phyloP scores from a whole-genome alignment of 352 stramenopile genomes.

The Discostella stelligera region DNA sequence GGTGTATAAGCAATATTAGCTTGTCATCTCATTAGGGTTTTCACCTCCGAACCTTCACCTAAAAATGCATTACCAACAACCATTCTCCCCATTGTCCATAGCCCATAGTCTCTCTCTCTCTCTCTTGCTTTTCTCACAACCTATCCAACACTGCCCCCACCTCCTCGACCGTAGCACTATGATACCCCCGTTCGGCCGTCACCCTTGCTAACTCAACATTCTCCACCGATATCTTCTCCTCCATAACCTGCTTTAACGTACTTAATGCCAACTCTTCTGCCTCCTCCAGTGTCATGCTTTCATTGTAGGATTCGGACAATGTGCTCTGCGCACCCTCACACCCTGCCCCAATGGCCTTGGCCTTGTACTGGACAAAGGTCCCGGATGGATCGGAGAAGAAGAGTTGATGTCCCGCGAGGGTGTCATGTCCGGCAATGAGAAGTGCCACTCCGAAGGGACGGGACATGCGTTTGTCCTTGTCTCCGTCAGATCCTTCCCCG shows the following conservation, averaged over 20 bases:
- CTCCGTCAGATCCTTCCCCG: slow-evolving; percentile 90
- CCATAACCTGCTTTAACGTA: slow-evolving; percentile 99
- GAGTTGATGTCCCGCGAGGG: slow-evolving; percentile 91
- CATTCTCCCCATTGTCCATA: background rate
- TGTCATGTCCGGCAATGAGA: slow-evolving; percentile 94
- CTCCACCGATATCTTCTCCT: slow-evolving; percentile 97
- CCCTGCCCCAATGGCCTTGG: slow-evolving; percentile 97
- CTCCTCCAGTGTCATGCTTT: slow-evolving; percentile 93
- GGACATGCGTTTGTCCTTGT: slow-evolving; percentile 96
- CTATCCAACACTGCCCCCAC: slow-evolving; percentile 89
- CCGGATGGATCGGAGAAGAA: slow-evolving; percentile 96
- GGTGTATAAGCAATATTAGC: background rate
- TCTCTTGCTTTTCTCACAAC: slow-evolving; percentile 39
- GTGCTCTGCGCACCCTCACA: slow-evolving; percentile 96
- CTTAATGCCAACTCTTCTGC: slow-evolving; percentile 94
- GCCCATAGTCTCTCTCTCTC: background rate
- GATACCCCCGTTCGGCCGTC: slow-evolving; percentile 92
- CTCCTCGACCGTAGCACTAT: slow-evolving; percentile 91
- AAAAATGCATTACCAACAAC: background rate
- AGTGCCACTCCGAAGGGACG: slow-evolving; percentile 98
- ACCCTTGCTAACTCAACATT: slow-evolving; percentile 98
- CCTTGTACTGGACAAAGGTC: slow-evolving; percentile 98
- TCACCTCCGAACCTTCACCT: too few relatives aligned
- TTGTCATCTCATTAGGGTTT: too few relatives aligned
- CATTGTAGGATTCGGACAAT: slow-evolving; percentile 96